These are phyloP conservation scores for Erigeron canadensis DNA, from an alignment of 129 eudicot species.

Conservation along the genomic window DNA sequence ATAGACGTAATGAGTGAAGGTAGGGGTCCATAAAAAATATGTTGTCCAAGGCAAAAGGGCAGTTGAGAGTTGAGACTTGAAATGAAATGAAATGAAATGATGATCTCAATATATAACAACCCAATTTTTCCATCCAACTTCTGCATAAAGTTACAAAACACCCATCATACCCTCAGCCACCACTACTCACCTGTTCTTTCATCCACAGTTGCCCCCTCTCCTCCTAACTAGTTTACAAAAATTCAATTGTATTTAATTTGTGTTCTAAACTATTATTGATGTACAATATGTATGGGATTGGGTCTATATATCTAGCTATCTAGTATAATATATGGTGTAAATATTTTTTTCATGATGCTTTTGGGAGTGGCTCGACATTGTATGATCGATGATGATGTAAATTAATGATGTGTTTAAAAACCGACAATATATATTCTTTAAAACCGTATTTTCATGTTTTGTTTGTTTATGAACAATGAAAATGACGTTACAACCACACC, in stretches of 20 bases:
- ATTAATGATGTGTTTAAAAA: neutral
- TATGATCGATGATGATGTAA: too few species aligned
- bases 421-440: neutral
- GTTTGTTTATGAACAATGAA: slow-evolving; percentile 22
- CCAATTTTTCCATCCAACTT: slow-evolving; percentile 21
- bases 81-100: slow-evolving; percentile 46
- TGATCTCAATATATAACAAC: slow-evolving; percentile 27
- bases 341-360: too few species aligned
- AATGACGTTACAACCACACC: slow-evolving; percentile 36
- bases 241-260: neutral
- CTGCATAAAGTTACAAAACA: slow-evolving; percentile 40
- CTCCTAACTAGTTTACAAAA: neutral
- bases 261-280: neutral
- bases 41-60: slow-evolving; percentile 37
- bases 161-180: slow-evolving; percentile 38
- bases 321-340: too few species aligned
- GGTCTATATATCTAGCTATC: too few species aligned
- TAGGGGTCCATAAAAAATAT: slow-evolving; percentile 36
- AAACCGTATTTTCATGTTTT: neutral
- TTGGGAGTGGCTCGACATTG: too few species aligned
- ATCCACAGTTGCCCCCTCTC: slow-evolving; percentile 32
- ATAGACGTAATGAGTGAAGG: slow-evolving; percentile 38
- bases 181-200: slow-evolving; percentile 46
- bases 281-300: too few species aligned
- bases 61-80: slow-evolving; percentile 37